Base-by-base conservation (phyloP, 495 filamentous ascomycete species). In the Parathielavia appendiculata region DNA sequence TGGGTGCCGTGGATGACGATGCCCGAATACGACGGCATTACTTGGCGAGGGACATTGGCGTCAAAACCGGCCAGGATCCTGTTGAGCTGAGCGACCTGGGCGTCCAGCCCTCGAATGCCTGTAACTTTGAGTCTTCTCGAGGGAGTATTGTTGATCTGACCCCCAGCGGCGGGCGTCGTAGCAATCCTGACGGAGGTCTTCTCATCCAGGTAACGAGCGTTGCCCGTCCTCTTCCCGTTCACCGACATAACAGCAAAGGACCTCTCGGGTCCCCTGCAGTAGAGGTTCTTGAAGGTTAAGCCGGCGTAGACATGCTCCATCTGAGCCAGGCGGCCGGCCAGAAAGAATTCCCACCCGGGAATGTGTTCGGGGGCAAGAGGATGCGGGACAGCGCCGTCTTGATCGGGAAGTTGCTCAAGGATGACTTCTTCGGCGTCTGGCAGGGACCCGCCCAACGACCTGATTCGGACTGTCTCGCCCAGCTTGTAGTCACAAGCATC, bases 1-100 rank as follows among this genome's bases (percentile, higher is more conserved):
- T 88, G 83, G 51, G 88, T 82, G 45, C 93, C 90, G 73, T 93
- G 83, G 44, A 98, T 76, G 58, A 96, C 73, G 48, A 93, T 81
- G 34, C 84, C 77, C 44, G 80, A 56, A 22, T 60, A 79, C 40
- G 80, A 71, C 60, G 68, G 58, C 65, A 57, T 57, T 63, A 58
- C 66, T 60, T 38, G 64, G 46, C 63, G 64, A 45, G 71, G 32
- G 66, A 66, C 26, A 62, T 62, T 39, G 66, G 59, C 23, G 63
- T 51, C 81, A 57, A 89, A 84, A 46, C 80, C 77, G 19, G 77
- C 69, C 22, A 95, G 75, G 26, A 83, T 79, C 39, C 86, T 71
- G 66, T 93, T 92, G 57, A 88, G 81, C 61, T 79, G 77, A 55
- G 77, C 73, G 58, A 86, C 76, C 60, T 85, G 89, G 23, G 74